These are phyloP conservation scores for Solioccasus polychromus DNA, from an alignment of 768 basidiomycete genomes.

Conservation along the genomic window DNA sequence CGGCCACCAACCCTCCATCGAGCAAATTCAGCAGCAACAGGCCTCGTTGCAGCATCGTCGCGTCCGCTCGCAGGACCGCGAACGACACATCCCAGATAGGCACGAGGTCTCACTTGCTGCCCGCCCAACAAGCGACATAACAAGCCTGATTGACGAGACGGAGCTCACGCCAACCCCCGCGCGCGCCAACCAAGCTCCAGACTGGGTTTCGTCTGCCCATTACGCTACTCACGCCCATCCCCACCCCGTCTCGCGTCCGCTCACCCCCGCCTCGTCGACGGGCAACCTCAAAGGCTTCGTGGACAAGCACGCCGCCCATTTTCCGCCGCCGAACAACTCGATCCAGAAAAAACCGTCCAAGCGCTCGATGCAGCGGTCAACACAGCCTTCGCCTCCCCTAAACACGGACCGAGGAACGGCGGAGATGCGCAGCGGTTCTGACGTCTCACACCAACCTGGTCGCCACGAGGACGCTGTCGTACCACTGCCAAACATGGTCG, in stretches of 20 bases:
- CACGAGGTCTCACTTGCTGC: conserved; percentile 34
- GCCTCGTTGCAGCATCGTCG: conserved; percentile 25
- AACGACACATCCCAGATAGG: conserved; percentile 26
- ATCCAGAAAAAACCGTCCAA: conserved; percentile 21
- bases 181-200: conserved; percentile 10
- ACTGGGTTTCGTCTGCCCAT: conserved; percentile 17
- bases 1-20: conserved; percentile 8
- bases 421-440: conserved; percentile 11
- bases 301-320: conserved; percentile 15
- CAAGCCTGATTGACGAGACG: conserved; percentile 18
- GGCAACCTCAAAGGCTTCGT: conserved; percentile 29
- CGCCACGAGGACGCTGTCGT: conserved; percentile 21
- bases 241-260: conserved; percentile 13
- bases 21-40: conserved; percentile 16
- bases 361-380: conserved; percentile 20
- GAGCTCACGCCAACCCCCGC: conserved; percentile 28
- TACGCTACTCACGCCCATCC: conserved; percentile 16
- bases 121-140: conserved; percentile 25
- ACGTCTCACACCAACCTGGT: conserved; percentile 11
- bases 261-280: conserved; percentile 32
- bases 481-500: conserved; percentile 3
- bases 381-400: conserved; percentile 31
- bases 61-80: conserved; percentile 31
- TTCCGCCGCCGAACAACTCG: conserved; percentile 2
- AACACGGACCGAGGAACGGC: conserved; percentile 16